Evolutionary conservation across 2,329 filamentous ascomycete species (phyloP), one percentile per base, ranked within the genome.

Genomic region (Trichocomaceae sp.): DNA sequence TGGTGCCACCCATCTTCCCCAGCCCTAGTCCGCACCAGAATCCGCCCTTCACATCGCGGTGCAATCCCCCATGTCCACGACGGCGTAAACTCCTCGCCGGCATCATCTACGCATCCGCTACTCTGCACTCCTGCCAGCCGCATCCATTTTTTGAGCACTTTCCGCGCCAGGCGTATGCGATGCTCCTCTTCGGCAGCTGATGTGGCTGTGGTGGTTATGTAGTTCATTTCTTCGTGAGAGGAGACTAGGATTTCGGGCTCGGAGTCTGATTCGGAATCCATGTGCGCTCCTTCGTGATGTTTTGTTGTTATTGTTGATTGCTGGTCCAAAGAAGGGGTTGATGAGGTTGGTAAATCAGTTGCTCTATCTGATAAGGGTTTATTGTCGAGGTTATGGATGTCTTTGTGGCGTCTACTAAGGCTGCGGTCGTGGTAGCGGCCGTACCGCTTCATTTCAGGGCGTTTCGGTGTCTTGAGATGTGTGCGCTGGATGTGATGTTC

Each of bases 21-120:
- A 29, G 31, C 23, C 23, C 35, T 50, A 3, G 42, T 50, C 19
- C 33, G 45, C n/a, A 51, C 50, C 47, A 57, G 29, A 53, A 95
- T 95, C 47, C 90, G 80, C 1, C 88, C 89, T 67, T 95, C 90
- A 8, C 92, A 58, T 55, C 80, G 79, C 0, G 90, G 90, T 54
- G 85, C 83, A 68, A 95, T 91, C 1, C 88, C 86, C 58, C 81
- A 83, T 8, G 88, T 92, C 89, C 90, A 95, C 60, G 85, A 79
- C 2, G 80, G 78, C 37, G 73, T 73, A 31, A 86, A 83, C 50
- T 83, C 79, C 57, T 84, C 83, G 0, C 75, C 79, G 50, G 83
- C 76, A 55, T 79, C 77, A 57, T 88, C 78, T 15, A 80, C 77
- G 53, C 79, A 41, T 75, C 79, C 10, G 49, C 69, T 64, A 50